phyloP scores from a whole-genome alignment of 2,329 filamentous ascomycete species.

The Stachybotrys chartarum region DNA sequence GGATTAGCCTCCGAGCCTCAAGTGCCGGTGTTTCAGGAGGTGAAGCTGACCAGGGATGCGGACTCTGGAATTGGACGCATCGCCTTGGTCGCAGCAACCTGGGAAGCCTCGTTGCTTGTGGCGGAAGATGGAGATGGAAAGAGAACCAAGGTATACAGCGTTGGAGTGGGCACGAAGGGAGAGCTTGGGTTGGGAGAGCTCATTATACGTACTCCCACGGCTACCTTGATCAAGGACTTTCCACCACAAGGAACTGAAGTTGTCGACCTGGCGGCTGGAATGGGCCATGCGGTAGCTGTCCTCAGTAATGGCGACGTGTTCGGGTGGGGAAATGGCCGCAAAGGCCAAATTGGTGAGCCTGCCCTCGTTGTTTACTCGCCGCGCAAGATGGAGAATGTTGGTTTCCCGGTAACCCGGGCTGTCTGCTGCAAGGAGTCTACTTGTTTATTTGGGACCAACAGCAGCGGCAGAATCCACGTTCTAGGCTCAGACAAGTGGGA shows the following conservation, averaged over 20 bases:
- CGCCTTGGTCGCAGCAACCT: constrained; percentile 60
- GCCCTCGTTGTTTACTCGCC: constrained; percentile 50
- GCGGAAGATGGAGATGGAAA: constrained; percentile 33
- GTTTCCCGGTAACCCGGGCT: constrained; percentile 58
- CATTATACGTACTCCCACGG: constrained; percentile 39
- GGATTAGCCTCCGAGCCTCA: constrained; percentile 29
- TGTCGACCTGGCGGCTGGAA: constrained; percentile 60
- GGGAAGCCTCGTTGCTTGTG: constrained; percentile 66
- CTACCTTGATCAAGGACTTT: constrained; percentile 51
- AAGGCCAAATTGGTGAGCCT: constrained; percentile 70
- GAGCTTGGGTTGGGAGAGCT: constrained; percentile 60
- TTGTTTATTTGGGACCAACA: constrained; percentile 53
- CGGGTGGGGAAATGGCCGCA: constrained; percentile 83
- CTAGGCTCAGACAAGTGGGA: constrained; percentile 72
- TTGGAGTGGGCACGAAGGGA: constrained; percentile 62
- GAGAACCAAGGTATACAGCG: constrained; percentile 48
- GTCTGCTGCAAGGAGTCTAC: constrained; percentile 85
- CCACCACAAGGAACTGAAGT: constrained; percentile 54
- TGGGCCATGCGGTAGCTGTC: constrained; percentile 71
- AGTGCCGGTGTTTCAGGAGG: constrained; percentile 30
- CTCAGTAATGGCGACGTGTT: constrained; percentile 70
- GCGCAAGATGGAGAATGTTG: constrained; percentile 47
- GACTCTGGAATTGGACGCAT: constrained; percentile 18
- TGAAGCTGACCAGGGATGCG: constrained; percentile 25
- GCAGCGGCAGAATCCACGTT: constrained; percentile 53